Evolutionary conservation across 805 yeast species (phyloP), one percentile per base, ranked within the genome.

Genomic region (Kodamaea neixiangensis): DNA sequence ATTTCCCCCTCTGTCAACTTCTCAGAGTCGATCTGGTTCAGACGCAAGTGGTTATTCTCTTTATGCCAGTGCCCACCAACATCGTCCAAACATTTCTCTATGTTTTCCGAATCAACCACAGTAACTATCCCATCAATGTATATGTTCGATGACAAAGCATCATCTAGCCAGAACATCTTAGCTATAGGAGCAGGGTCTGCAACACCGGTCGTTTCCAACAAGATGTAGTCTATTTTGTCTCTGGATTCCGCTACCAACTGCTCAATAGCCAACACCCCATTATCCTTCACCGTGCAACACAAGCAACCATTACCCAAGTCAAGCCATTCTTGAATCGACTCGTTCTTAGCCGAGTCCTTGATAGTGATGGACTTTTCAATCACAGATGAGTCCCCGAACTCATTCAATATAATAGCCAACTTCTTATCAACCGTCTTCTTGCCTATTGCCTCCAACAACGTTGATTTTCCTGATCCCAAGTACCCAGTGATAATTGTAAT

Each of bases 111-210:
- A 64, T 93, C 98, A 39, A 94, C 73, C 2, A 93, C 97, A 0
- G 97, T 87, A 11, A 94, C 79, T 4, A 93, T 89, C 0, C 97
- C 97, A 67, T 93, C 98, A 29, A 94, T 85, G 64, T 89, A 88
- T 1, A 94, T 90, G 57, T 84, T 85, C 3, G 96, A 85, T 13
- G 85, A 78, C 51, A 94, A 73, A 0, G 92, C 97, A 19, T 89
- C 93, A 65, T 94, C 99, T 25, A 92, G 77, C 99, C 99, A 94
- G 68, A 94, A 94, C 97, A 93, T 93, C 56, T 85, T 82, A 3
- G 97, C 97, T 21, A 94, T 90, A 0, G 98, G 98, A 0, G 92
- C 97, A 0, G 99, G 99, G 63, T 94, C 98, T 0, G 99, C 99
- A 13, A 94, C 78, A 0, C 99, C 99, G 0, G 97, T 90, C 0